phyloP scores from a whole-genome alignment of 306 rosid genomes.

The Cajanus cajan region DNA sequence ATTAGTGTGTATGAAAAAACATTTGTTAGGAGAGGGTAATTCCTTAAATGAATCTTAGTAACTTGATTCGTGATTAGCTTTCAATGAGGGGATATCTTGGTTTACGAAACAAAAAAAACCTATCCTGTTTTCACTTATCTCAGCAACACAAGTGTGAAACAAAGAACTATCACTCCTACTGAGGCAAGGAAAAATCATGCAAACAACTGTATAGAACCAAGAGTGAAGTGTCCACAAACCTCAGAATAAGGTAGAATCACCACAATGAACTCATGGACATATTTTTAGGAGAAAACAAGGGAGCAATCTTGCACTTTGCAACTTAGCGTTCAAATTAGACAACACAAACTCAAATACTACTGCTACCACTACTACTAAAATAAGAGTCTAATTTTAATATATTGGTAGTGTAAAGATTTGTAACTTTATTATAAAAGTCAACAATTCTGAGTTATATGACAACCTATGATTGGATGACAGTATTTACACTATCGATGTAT shows the following conservation, averaged over 20 bases:
- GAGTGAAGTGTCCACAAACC: background rate
- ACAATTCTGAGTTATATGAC: background rate
- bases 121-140: background rate
- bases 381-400: background rate
- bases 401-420: background rate
- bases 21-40: too few species aligned
- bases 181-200: background rate
- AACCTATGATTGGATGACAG: background rate
- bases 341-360: background rate
- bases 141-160: background rate
- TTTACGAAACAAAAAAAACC: too few species aligned
- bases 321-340: background rate
- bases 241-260: constrained; percentile 1
- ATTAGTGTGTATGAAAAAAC: too few species aligned
- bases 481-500: background rate
- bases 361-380: too few species aligned
- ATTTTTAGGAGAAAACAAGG: background rate
- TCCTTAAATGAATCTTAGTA: too few species aligned
- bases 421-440: background rate
- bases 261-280: background rate
- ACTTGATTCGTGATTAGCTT: too few species aligned
- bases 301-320: background rate
- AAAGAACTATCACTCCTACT: background rate
- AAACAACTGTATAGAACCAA: background rate
- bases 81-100: too few species aligned